Percentiles rank a stretch among this genome's conserved stretches.
Conservation (phyloP, 345 rosid genomes). For the Passiflora organensis region DNA sequence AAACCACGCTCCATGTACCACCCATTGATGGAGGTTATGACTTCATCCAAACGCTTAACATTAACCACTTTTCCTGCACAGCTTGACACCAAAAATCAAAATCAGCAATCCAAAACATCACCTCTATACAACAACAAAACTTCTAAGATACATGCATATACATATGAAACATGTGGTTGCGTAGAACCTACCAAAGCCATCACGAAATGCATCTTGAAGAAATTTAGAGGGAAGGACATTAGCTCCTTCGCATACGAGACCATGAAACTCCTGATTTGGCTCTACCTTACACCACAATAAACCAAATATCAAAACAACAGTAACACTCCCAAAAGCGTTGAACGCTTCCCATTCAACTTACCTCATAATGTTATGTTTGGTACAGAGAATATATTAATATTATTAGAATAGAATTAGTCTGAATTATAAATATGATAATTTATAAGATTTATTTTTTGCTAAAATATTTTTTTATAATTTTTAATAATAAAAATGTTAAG, state of each 20-base stretch:
- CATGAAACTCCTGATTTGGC: slow-evolving; percentile 90
- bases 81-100: slow-evolving; percentile 59
- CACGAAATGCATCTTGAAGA: slow-evolving; percentile 66
- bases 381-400: too few species aligned
- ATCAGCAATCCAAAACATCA: slow-evolving; percentile 23
- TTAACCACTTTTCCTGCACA: slow-evolving; percentile 94
- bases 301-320: slow-evolving; percentile 2
- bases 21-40: slow-evolving; percentile 76
- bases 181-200: slow-evolving; percentile 59
- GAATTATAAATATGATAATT: too few species aligned
- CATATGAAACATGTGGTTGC: neutral
- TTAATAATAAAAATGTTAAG: too few species aligned
- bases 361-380: too few species aligned
- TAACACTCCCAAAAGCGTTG: too few species aligned
- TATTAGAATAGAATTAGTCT: too few species aligned
- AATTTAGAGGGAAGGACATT: slow-evolving; percentile 89
- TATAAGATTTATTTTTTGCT: too few species aligned
- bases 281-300: slow-evolving; percentile 82
- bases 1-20: slow-evolving; percentile 97
- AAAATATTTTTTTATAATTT: too few species aligned
- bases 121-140: slow-evolving; percentile 12
- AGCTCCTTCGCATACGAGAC: slow-evolving; percentile 92
- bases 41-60: slow-evolving; percentile 77
- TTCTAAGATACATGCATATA: neutral
- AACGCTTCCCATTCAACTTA: too few species aligned